Conservation (phyloP, 2,329 filamentous ascomycete species). For the Rutstroemia sp. region DNA sequence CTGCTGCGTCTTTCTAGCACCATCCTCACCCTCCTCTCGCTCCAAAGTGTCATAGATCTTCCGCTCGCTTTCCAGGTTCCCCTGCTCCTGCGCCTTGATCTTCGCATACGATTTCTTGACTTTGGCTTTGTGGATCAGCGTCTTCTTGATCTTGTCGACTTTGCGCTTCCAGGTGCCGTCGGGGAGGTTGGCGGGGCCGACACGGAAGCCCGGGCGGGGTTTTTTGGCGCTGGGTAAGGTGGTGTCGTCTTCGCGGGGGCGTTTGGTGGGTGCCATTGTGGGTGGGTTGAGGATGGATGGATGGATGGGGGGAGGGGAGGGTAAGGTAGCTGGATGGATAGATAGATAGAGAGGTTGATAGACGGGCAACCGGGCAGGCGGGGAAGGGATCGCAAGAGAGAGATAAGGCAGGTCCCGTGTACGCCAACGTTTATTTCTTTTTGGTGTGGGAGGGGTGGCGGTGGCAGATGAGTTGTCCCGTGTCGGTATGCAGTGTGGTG, state of each 20-base stretch:
- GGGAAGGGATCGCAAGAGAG: neutral
- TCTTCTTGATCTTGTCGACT: slow-evolving; percentile 82
- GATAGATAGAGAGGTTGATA: neutral
- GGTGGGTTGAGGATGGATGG: neutral
- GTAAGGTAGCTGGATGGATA: neutral
- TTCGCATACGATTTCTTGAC: slow-evolving; percentile 90
- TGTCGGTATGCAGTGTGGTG: neutral
- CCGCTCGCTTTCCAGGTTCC: neutral
- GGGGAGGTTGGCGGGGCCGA: slow-evolving; percentile 84
- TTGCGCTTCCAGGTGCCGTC: slow-evolving; percentile 86
- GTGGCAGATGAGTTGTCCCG: no score
- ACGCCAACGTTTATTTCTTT: no score
- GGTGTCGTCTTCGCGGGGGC: slow-evolving; percentile 41
- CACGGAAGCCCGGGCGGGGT: slow-evolving; percentile 65
- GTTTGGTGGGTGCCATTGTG: slow-evolving; percentile 50
- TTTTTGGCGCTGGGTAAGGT: slow-evolving; percentile 38
- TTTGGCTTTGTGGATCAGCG: slow-evolving; percentile 86
- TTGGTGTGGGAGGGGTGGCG: no score
- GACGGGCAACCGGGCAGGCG: neutral
- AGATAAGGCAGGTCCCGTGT: no score
- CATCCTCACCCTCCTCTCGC: neutral
- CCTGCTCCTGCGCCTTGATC: slow-evolving; percentile 53
- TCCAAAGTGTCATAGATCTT: neutral
- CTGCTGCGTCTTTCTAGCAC: slow-evolving; percentile 18
- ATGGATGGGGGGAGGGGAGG: neutral